A percentile compares a stretch with the other conserved stretches of the same genome.
phyloP scores from a whole-genome alignment of 163 green algal species.

The Volvox carteri region DNA sequence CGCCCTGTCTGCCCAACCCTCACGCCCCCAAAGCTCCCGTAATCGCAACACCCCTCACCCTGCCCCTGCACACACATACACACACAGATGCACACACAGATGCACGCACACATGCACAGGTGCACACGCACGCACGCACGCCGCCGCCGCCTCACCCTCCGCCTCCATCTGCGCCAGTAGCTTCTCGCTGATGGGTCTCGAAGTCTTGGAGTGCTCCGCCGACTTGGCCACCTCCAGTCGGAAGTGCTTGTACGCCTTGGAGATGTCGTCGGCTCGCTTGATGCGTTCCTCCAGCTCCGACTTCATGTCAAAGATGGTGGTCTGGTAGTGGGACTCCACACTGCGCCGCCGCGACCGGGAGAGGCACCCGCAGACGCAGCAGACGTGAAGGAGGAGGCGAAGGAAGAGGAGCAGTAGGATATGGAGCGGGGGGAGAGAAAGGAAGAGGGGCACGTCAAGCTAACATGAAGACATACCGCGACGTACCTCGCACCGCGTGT shows the following conservation, averaged over 20 bases:
- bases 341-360: constrained; percentile 36
- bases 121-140: too few species aligned
- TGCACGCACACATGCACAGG: too few species aligned
- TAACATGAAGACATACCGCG: too few species aligned
- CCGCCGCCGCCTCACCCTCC: constrained; percentile 65
- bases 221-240: constrained; percentile 80
- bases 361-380: background rate
- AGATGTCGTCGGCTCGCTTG: constrained; percentile 73
- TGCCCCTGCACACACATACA: too few species aligned
- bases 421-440: background rate
- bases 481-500: too few species aligned
- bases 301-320: constrained; percentile 74
- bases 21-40: too few species aligned
- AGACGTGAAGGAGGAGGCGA: background rate
- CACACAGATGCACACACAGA: too few species aligned
- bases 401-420: background rate
- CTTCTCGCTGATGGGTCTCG: constrained; percentile 71
- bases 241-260: constrained; percentile 77
- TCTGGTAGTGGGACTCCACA: constrained; percentile 71
- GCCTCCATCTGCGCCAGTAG: constrained; percentile 70
- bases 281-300: constrained; percentile 65
- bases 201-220: constrained; percentile 77
- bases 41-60: too few species aligned
- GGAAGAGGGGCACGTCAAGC: background rate
- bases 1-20: too few species aligned